phyloP scores from a whole-genome alignment of 495 filamentous ascomycete genomes.

The Cenococcum geophilum region DNA sequence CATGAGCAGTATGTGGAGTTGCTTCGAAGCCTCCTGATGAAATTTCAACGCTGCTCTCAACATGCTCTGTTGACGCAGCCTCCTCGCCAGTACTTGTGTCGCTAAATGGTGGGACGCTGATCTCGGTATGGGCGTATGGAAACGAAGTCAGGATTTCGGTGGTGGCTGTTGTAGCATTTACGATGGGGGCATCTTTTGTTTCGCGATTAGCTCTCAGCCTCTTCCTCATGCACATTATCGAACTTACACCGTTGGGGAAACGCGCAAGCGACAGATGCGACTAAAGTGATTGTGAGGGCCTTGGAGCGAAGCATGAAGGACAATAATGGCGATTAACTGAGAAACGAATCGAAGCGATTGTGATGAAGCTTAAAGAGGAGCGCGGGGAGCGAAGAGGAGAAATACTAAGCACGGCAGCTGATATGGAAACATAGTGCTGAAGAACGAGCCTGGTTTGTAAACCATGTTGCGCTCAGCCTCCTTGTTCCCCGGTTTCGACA shows the following conservation, averaged over 20 bases:
- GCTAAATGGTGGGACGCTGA: background rate
- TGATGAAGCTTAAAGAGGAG: background rate
- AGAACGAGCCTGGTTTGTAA: background rate
- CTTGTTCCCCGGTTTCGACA: background rate
- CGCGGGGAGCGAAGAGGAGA: background rate
- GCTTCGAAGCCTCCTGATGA: too few relatives aligned
- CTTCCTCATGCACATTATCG: background rate
- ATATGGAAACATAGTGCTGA: background rate
- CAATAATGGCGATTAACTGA: background rate
- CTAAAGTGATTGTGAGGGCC: background rate
- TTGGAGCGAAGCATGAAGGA: background rate
- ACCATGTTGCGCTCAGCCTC: background rate
- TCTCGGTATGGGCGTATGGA: background rate
- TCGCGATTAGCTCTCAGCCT: background rate
- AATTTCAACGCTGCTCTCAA: too few relatives aligned
- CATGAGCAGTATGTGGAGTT: too few relatives aligned
- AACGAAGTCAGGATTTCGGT: background rate
- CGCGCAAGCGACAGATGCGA: background rate
- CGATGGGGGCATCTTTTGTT: background rate
- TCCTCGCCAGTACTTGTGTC: background rate
- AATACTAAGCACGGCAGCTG: background rate
- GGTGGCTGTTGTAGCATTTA: background rate
- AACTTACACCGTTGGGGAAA: background rate
- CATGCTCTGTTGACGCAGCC: background rate
- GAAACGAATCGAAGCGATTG: background rate